These are phyloP conservation scores for Ustilago lituana DNA, from an alignment of 1,284 basidiomycete species.

Conservation along the genomic window DNA sequence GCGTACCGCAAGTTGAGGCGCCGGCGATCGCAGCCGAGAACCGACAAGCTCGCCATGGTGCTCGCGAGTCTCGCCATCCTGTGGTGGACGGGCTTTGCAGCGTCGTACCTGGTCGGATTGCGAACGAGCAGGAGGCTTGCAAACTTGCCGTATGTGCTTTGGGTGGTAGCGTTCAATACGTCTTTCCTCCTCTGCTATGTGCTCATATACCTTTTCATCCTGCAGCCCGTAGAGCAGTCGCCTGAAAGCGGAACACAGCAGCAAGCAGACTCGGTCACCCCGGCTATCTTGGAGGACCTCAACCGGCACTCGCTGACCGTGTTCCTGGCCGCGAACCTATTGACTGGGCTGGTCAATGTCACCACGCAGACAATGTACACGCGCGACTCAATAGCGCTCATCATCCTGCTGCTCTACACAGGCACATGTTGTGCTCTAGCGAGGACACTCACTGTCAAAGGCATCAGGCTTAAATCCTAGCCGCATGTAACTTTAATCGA, in stretches of 20 bases:
- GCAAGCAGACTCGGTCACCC: constrained; percentile 59
- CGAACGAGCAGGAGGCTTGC: constrained; percentile 52
- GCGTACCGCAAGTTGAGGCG: constrained; percentile 35
- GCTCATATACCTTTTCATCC: constrained; percentile 77
- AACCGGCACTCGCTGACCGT: constrained; percentile 82
- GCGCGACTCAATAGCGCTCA: constrained; percentile 73
- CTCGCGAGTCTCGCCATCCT: constrained; percentile 76
- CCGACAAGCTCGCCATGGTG: constrained; percentile 51
- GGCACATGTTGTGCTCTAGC: constrained; percentile 71
- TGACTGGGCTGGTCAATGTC: constrained; percentile 87
- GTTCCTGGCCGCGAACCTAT: constrained; percentile 88
- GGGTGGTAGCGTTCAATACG: constrained; percentile 89
- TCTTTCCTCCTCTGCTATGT: constrained; percentile 85
- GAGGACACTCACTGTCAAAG: constrained; percentile 5
- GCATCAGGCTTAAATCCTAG: constrained; percentile 37
- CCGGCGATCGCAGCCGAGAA: constrained; percentile 11
- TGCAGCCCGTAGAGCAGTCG: constrained; percentile 69
- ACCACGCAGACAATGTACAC: constrained; percentile 84
- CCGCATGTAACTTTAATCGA: too few species aligned
- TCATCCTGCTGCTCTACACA: constrained; percentile 76
- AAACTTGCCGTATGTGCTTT: constrained; percentile 87
- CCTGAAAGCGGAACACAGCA: neutral
- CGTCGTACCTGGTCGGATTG: constrained; percentile 8
- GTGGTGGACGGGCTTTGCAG: constrained; percentile 78
- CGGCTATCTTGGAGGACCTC: constrained; percentile 79